Evolutionary conservation across 1,284 basidiomycete species (phyloP).

Genomic region (Irpex sp.): DNA sequence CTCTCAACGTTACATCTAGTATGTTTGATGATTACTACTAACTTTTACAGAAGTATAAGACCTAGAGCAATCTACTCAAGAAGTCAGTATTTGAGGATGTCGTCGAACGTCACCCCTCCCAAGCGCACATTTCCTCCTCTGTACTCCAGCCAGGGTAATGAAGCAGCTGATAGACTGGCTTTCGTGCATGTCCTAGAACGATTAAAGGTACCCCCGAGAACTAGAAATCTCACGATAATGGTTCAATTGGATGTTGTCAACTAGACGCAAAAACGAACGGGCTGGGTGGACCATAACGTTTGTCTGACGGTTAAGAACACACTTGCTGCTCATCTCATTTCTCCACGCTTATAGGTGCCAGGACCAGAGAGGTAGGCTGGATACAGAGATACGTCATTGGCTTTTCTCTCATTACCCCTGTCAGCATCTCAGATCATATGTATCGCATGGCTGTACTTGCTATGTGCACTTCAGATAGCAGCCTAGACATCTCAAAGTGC

Average conservation of each 20-base stretch:
- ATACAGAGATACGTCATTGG: neutral
- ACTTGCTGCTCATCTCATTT: neutral
- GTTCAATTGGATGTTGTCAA: neutral
- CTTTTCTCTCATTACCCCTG: neutral
- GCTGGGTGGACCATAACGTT: constrained; percentile 86
- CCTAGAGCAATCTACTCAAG: neutral
- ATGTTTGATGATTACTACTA: neutral
- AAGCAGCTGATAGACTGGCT: constrained; percentile 67
- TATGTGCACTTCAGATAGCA: constrained; percentile 72
- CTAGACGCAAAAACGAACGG: constrained; percentile 91
- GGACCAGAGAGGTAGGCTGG: constrained; percentile 70
- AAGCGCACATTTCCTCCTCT: constrained; percentile 47
- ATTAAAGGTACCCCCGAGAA: constrained; percentile 60
- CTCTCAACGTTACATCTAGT: neutral
- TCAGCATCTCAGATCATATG: constrained; percentile 95
- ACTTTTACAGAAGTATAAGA: neutral
- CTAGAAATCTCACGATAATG: neutral
- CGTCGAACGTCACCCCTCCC: neutral
- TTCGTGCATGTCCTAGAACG: constrained; percentile 88
- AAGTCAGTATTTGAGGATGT: neutral
- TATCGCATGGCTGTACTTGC: constrained; percentile 94
- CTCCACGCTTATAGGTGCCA: constrained; percentile 52
- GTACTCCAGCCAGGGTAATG: constrained; percentile 54
- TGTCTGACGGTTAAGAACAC: constrained; percentile 15
- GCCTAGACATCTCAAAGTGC: constrained; percentile 76